These are phyloP conservation scores for Curvularia spicifera DNA, from an alignment of 2,329 filamentous ascomycete species.

Conservation along the genomic window DNA sequence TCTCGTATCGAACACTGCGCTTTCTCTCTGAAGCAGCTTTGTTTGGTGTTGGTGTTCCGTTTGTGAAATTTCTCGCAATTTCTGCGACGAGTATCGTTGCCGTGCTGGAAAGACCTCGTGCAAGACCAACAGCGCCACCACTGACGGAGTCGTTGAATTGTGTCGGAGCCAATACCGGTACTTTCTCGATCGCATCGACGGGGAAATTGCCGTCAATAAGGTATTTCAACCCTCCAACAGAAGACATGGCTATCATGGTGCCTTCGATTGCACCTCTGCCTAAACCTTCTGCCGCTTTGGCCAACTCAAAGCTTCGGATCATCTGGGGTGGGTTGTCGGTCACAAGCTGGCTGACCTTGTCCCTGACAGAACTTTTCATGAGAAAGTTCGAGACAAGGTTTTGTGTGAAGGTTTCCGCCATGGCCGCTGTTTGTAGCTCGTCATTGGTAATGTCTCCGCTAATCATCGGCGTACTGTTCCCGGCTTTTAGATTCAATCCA, in stretches of 20 bases:
- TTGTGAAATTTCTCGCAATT: conserved; percentile 26
- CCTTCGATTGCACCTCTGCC: conserved; percentile 39
- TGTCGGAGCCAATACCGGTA: conserved; percentile 26
- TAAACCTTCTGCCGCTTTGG: conserved; percentile 37
- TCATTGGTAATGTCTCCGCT: conserved; percentile 15
- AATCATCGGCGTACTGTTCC: conserved; percentile 11
- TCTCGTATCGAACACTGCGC: conserved; percentile 7
- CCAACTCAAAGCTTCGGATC: conserved; percentile 17
- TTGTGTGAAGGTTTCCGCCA: conserved; percentile 32
- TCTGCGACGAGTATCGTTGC: conserved; percentile 34
- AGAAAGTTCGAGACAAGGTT: conserved; percentile 33
- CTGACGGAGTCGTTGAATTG: conserved; percentile 38
- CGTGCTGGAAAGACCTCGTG: conserved; percentile 34
- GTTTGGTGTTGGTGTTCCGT: conserved; percentile 10
- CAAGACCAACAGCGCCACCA: conserved; percentile 35
- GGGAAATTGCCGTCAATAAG: conserved; percentile 35
- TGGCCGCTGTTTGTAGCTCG: conserved; percentile 22
- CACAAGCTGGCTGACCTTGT: conserved; percentile 11
- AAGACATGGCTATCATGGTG: conserved; percentile 30
- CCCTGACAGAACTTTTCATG: conserved; percentile 29
- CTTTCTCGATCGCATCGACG: conserved; percentile 24
- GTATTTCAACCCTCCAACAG: conserved; percentile 37
- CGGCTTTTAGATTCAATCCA: conserved; percentile 26
- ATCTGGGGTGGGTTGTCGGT: conserved; percentile 11
- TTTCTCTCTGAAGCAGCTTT: not conserved